These are phyloP conservation scores for Xylaria sp. DNA, from an alignment of 2,329 filamentous ascomycete species.

Conservation along the genomic window DNA sequence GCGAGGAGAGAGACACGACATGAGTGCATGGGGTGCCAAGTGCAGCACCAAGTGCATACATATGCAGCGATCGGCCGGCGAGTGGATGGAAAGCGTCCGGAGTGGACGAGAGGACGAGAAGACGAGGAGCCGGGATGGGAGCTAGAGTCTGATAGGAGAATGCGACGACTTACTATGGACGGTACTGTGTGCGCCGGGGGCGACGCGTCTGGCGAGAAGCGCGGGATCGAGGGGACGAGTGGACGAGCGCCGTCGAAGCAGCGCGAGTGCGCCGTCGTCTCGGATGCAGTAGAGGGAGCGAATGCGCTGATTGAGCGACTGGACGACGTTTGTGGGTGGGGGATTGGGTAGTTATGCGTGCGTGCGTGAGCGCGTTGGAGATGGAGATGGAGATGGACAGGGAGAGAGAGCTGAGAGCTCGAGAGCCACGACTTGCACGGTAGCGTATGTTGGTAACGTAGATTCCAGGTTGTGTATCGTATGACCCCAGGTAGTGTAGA, in stretches of 20 bases:
- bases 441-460: neutral
- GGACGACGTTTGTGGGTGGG: conserved; percentile 27
- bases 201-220: conserved; percentile 46
- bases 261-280: conserved; percentile 30
- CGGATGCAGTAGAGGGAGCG: conserved; percentile 18
- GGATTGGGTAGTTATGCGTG: conserved; percentile 31
- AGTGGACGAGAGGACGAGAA: conserved; percentile 22
- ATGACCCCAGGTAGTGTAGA: neutral
- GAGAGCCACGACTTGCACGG: conserved; percentile 9
- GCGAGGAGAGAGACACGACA: conserved; percentile 49
- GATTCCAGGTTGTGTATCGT: neutral
- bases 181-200: conserved; percentile 27
- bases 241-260: conserved; percentile 42
- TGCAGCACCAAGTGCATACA: conserved; percentile 46
- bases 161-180: conserved; percentile 37
- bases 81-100: conserved; percentile 38
- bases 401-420: conserved; percentile 11
- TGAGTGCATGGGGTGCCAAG: conserved; percentile 36
- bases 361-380: conserved; percentile 3
- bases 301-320: conserved; percentile 22
- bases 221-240: conserved; percentile 40
- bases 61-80: conserved; percentile 51
- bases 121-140: conserved; percentile 38
- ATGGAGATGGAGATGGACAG: too few species aligned
- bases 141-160: conserved; percentile 42